Evolutionary conservation across 495 filamentous ascomycete species (phyloP).

Genomic region (Aspergillus olivimuriae): DNA sequence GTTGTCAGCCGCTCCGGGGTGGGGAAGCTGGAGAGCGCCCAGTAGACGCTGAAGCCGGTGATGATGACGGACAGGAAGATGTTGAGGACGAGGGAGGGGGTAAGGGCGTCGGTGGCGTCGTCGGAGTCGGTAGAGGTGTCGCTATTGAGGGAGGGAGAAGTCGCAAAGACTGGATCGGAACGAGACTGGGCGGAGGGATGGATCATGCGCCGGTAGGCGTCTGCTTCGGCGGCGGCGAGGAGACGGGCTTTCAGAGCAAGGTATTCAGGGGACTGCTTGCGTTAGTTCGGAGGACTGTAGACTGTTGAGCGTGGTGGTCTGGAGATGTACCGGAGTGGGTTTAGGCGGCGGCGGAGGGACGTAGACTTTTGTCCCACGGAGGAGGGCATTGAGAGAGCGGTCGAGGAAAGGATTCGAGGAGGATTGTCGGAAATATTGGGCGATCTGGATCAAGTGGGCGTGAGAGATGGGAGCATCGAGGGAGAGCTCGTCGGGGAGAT

Average conservation of each 20-base stretch:
- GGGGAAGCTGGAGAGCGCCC: constrained; percentile 48
- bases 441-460: constrained; percentile 63
- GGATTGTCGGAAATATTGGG: constrained; percentile 46
- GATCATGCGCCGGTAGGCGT: constrained; percentile 64
- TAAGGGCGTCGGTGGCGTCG: constrained; percentile 41
- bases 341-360: constrained; percentile 70
- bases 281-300: too few species aligned
- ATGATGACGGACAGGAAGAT: constrained; percentile 43
- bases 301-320: too few species aligned
- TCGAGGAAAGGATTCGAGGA: too few species aligned
- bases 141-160: constrained; percentile 22
- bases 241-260: constrained; percentile 83
- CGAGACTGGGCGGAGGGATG: constrained; percentile 18
- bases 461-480: constrained; percentile 73
- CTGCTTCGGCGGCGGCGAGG: constrained; percentile 69
- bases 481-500: constrained; percentile 30
- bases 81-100: constrained; percentile 39
- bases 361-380: constrained; percentile 69
- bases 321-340: constrained; percentile 58
- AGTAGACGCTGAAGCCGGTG: constrained; percentile 42
- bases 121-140: constrained; percentile 38
- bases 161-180: constrained; percentile 45
- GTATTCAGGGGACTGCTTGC: constrained; percentile 83
- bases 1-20: constrained; percentile 31
- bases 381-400: constrained; percentile 50